phyloP scores from a whole-genome alignment of 2,329 filamentous ascomycete species.

The Xylariaceae sp. region DNA sequence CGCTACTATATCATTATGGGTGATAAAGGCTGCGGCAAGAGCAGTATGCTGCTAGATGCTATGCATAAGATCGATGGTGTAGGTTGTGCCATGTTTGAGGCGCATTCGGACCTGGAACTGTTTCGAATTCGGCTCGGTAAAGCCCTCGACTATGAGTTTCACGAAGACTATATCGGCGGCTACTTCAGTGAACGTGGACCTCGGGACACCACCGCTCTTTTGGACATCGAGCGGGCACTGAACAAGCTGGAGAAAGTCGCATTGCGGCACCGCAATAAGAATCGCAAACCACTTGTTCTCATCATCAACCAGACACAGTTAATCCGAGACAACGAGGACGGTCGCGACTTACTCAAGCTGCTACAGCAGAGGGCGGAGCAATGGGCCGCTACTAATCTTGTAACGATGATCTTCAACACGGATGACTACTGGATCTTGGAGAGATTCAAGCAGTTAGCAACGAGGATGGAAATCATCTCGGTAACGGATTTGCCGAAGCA shows the following conservation, averaged over 20 bases:
- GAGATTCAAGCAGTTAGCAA: slow-evolving; percentile 83
- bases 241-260: slow-evolving; percentile 98
- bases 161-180: slow-evolving; percentile 95
- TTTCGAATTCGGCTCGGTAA: slow-evolving; percentile 91
- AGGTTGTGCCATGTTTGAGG: slow-evolving; percentile 91
- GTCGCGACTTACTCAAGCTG: slow-evolving; percentile 87
- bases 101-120: slow-evolving; percentile 90
- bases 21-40: slow-evolving; percentile 95
- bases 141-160: slow-evolving; percentile 90
- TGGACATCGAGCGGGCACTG: slow-evolving; percentile 93
- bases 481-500: slow-evolving; percentile 76
- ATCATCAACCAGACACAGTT: slow-evolving; percentile 95
- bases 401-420: slow-evolving; percentile 89
- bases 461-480: slow-evolving; percentile 88
- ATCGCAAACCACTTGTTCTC: slow-evolving; percentile 71
- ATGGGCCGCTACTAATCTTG: slow-evolving; percentile 88
- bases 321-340: slow-evolving; percentile 84
- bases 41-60: slow-evolving; percentile 88
- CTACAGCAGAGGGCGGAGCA: slow-evolving; percentile 93
- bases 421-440: slow-evolving; percentile 99
- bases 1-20: slow-evolving; percentile 91
- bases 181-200: slow-evolving; percentile 94
- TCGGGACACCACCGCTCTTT: slow-evolving; percentile 80
- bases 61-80: slow-evolving; percentile 91
- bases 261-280: slow-evolving; percentile 57